These are phyloP conservation scores for Plectosphaerella cucumerina DNA, from an alignment of 2,329 filamentous ascomycete species.

Conservation along the genomic window DNA sequence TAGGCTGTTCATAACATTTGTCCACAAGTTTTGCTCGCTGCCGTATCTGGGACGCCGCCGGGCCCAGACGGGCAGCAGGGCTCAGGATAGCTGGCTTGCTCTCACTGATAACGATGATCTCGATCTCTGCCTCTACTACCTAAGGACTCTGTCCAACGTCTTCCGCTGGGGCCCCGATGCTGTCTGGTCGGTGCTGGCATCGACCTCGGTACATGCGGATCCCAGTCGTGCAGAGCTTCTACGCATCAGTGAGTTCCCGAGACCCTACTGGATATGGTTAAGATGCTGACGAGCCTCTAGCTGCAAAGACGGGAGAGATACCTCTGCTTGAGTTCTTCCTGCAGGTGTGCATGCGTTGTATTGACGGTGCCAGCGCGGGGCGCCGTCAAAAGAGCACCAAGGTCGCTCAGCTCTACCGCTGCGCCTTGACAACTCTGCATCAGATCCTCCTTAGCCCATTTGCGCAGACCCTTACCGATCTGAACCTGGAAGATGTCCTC, in stretches of 20 bases:
- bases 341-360: slow-evolving; percentile 60
- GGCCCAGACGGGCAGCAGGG: slow-evolving; percentile 16
- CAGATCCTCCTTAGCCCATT: slow-evolving; percentile 65
- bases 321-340: slow-evolving; percentile 66
- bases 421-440: slow-evolving; percentile 64
- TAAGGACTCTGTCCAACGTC: slow-evolving; percentile 70
- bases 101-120: slow-evolving; percentile 62
- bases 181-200: slow-evolving; percentile 67
- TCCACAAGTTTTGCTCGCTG: slow-evolving; percentile 53
- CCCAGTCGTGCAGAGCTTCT: slow-evolving; percentile 39
- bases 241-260: slow-evolving; percentile 45
- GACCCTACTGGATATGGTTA: too few species aligned
- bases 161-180: slow-evolving; percentile 64
- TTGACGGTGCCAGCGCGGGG: slow-evolving; percentile 38
- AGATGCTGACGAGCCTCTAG: slow-evolving; percentile 23
- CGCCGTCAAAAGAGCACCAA: slow-evolving; percentile 38
- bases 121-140: slow-evolving; percentile 72
- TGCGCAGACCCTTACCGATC: slow-evolving; percentile 50
- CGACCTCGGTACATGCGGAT: slow-evolving; percentile 48
- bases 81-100: slow-evolving; percentile 19
- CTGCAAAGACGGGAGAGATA: slow-evolving; percentile 49
- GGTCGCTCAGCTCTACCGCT: slow-evolving; percentile 65
- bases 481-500: slow-evolving; percentile 67
- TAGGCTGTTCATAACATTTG: slow-evolving; percentile 59
- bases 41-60: slow-evolving; percentile 40